Conservation (phyloP, 164 flowering plant genomes). For the Vitis labrusca region DNA sequence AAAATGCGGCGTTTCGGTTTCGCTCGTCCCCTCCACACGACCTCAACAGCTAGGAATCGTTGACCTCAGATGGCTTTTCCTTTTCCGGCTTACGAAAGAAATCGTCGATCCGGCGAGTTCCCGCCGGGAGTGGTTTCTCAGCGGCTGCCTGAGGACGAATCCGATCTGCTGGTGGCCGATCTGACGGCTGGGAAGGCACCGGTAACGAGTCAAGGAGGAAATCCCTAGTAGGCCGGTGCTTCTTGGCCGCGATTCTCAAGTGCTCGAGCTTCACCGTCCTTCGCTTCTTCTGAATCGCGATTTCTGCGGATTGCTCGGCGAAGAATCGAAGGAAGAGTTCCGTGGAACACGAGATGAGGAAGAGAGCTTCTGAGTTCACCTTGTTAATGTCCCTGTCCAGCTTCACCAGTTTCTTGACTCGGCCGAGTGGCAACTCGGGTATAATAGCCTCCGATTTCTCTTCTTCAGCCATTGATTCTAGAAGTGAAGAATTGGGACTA, state of each 20-base stretch:
- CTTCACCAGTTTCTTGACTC: constrained; percentile 76
- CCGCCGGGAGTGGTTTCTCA: constrained; percentile 43
- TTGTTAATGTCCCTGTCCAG: constrained; percentile 73
- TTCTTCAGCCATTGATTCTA: constrained; percentile 31
- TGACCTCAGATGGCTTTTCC: constrained; percentile 19
- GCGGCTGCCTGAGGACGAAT: constrained; percentile 16
- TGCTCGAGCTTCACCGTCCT: constrained; percentile 68
- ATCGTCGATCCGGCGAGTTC: constrained; percentile 63
- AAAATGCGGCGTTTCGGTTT: too few species aligned
- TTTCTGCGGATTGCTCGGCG: constrained; percentile 59
- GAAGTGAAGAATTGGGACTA: too few species aligned
- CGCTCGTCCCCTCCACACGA: too few species aligned
- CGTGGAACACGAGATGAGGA: constrained; percentile 57
- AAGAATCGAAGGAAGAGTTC: constrained; percentile 76
- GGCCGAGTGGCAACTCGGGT: constrained; percentile 51
- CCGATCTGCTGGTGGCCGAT: constrained; percentile 19
- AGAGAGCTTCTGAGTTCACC: constrained; percentile 75
- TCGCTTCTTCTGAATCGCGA: constrained; percentile 67
- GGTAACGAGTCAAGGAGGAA: constrained; percentile 91
- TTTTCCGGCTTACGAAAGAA: constrained; percentile 51
- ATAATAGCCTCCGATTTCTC: constrained; percentile 18
- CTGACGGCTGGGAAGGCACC: constrained; percentile 32
- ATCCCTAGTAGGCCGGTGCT: constrained; percentile 73
- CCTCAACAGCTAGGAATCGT: constrained; percentile 17
- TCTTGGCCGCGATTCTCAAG: constrained; percentile 55